Evolutionary conservation across 2,329 filamentous ascomycete genomes (phyloP), one percentile per base, ranked within the genome.

Genomic region (Pyrenochaeta sp.): DNA sequence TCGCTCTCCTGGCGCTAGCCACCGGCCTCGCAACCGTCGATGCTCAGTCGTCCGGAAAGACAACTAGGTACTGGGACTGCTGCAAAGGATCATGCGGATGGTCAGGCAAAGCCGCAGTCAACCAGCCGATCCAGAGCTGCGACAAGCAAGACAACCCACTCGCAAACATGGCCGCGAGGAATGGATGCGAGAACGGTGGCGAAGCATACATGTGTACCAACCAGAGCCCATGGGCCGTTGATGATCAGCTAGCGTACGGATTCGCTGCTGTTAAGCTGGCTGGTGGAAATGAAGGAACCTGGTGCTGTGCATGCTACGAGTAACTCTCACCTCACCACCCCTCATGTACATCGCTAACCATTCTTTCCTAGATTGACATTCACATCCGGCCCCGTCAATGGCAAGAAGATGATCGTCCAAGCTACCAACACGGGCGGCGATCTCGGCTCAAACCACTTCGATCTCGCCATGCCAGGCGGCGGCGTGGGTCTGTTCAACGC

Each of bases 61-160:
- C 75, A 5, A 77, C 75, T 22, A 67, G 76, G 22, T 78, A 78
- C 62, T 77, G 75, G 76, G 88, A 91, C 74, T 91, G 89, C 81
- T 91, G 88, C 79, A 91, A 91, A 79, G 84, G 87, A 28, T 88
- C 86, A 15, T 90, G 88, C 73, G 82, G 84, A 9, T 83, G 88
- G 88, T 67, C 80, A 7, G 82, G 78, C 56, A 90, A 90, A 70
- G 85, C 84, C 2, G 64, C 79, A 37, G 82, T 87, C 72, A 81
- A 76, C 65, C 68, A 76, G 52, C 83, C 86, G 19, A 83, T 87
- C 53, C 74, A 76, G 39, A 85, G 83, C 47, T 89, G 87, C 75
- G 81, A 85, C 75, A 82, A 79, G 66, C 77, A 80, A 56, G 85
- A 89, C 79, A 82, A 83, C 56, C 84, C 83, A 3, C 75, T 90